phyloP scores from a whole-genome alignment of 169 alveolate genomes.

The Eimeria falciformis region DNA sequence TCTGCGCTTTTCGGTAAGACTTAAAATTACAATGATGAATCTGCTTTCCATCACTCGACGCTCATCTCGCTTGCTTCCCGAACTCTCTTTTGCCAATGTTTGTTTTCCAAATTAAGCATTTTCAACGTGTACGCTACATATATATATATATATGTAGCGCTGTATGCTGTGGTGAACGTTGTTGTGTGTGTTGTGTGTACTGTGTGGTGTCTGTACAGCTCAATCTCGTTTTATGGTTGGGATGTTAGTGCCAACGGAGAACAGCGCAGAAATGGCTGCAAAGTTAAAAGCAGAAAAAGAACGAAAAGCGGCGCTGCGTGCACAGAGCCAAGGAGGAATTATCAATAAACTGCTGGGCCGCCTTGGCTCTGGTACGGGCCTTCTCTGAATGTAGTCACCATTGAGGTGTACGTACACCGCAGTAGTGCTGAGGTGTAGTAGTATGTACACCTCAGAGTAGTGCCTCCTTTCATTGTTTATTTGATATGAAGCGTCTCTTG shows the following conservation, averaged over 20 bases:
- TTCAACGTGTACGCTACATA: too few species aligned
- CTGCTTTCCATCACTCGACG: too few species aligned
- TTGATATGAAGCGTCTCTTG: too few species aligned
- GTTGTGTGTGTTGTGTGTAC: not conserved
- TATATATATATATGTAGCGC: too few species aligned
- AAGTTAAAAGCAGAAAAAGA: slow-evolving; percentile 56
- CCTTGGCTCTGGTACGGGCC: slow-evolving; percentile 63
- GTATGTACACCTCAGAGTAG: not conserved
- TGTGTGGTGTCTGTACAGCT: slow-evolving; percentile 8
- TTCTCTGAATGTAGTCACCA: not conserved
- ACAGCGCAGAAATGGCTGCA: slow-evolving; percentile 52
- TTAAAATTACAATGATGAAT: too few species aligned
- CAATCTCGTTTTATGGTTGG: slow-evolving; percentile 69
- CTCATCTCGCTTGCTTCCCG: too few species aligned
- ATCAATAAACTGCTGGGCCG: slow-evolving; percentile 62
- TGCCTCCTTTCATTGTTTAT: not conserved
- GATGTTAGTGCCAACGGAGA: slow-evolving; percentile 48
- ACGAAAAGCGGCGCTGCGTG: slow-evolving; percentile 57
- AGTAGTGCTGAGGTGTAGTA: too few species aligned
- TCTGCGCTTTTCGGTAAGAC: slow-evolving; percentile 66
- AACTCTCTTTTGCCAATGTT: too few species aligned
- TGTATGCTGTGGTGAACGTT: not conserved
- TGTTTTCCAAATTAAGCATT: too few species aligned
- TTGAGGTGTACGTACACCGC: too few species aligned
- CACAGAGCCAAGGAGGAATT: slow-evolving; percentile 58